Conservation (phyloP, 495 filamentous ascomycete genomes). For the Corynascus novoguineensis region DNA sequence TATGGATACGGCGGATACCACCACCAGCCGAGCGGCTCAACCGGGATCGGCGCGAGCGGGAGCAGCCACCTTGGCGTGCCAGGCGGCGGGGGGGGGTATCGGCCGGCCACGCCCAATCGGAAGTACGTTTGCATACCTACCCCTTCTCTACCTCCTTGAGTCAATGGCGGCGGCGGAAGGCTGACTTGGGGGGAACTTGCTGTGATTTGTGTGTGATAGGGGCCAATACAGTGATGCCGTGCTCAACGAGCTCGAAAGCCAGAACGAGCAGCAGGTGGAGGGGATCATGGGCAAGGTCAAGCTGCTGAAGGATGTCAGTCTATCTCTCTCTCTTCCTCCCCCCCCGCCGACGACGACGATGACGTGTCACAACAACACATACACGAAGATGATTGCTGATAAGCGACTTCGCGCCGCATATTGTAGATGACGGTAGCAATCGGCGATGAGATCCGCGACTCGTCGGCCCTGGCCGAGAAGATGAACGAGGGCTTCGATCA, state of each 20-base stretch:
- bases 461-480: conserved; percentile 72
- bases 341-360: too few species aligned
- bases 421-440: conserved; percentile 81
- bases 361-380: too few species aligned
- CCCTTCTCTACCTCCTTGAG: not conserved
- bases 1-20: conserved; percentile 50
- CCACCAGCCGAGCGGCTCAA: conserved; percentile 8
- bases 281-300: conserved; percentile 86
- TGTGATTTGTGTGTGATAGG: conserved; percentile 30
- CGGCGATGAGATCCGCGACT: conserved; percentile 88
- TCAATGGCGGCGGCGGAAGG: not conserved
- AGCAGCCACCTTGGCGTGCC: conserved; percentile 30
- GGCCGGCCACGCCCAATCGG: conserved; percentile 75
- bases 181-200: not conserved
- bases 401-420: too few species aligned
- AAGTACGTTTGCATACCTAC: conserved; percentile 60
- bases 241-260: conserved; percentile 86
- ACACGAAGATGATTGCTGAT: too few species aligned
- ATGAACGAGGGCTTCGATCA: conserved; percentile 90
- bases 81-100: conserved; percentile 33
- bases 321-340: not conserved
- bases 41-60: conserved; percentile 17
- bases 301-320: conserved; percentile 83
- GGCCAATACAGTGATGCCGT: conserved; percentile 94
- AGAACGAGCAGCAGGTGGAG: conserved; percentile 88